Base-by-base conservation (phyloP, 768 basidiomycete genomes). In the Tricholoma sp. region DNA sequence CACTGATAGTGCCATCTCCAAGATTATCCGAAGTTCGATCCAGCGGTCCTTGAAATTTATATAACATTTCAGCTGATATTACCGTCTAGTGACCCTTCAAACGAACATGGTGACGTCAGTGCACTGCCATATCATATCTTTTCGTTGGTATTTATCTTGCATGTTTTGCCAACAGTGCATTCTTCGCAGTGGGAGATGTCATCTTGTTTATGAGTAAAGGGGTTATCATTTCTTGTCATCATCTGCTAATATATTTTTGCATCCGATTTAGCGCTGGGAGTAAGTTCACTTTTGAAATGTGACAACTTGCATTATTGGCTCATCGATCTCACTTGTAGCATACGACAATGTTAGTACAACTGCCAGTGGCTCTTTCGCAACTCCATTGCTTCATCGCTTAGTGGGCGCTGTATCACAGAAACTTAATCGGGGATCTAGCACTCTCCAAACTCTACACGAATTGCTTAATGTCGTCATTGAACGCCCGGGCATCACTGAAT, bases 371-470 rank as follows among this genome's bases (percentile, higher is more conserved):
- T n/a, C n/a, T n/a, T n/a, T n/a, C n/a, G n/a, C n/a, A n/a, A n/a
- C n/a, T n/a, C n/a, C n/a, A n/a, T n/a, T n/a, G n/a, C n/a, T n/a
- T n/a, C n/a, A n/a, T n/a, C n/a, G n/a, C n/a, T n/a, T n/a, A n/a
- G n/a, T n/a, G n/a, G n/a, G n/a, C n/a, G n/a, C n/a, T n/a, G n/a
- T n/a, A n/a, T n/a, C n/a, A n/a, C n/a, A n/a, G n/a, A n/a, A n/a
- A 80, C 61, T 80, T 80, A 61, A 57, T 79, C 10, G 80, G 76
- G 74, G 79, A 80, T 59, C 66, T 81, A 16, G 68, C 77, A 9
- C 66, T 81, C n/a, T 71, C 76, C 1, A 80, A 79, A 54, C 69
- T 81, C 5, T 81, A 81, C 63, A 57, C 76, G 21, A 81, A 80
- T 56, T 79, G 77, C 53, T 67, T 80, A 5, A 62, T 81, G 45